phyloP scores from a whole-genome alignment of 2,329 filamentous ascomycete species.

The Trichoderma semiorbis region DNA sequence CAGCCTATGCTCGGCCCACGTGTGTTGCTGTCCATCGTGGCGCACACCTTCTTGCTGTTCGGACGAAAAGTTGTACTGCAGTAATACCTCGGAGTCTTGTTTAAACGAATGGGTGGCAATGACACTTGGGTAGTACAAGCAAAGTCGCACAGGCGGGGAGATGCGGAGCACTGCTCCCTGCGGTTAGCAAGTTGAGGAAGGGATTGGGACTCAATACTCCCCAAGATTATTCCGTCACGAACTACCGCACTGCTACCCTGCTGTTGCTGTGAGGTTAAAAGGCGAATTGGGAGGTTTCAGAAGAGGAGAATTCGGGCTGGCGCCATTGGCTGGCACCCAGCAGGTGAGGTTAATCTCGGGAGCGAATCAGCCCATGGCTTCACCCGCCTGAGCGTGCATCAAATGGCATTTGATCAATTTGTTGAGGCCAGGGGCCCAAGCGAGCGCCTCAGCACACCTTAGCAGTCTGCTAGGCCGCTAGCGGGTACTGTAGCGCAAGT shows the following conservation, averaged over 20 bases:
- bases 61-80: background rate
- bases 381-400: background rate
- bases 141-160: background rate
- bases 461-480: background rate
- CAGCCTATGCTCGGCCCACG: conserved; percentile 13
- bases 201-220: background rate
- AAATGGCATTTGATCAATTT: background rate
- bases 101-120: background rate
- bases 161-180: background rate
- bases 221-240: background rate
- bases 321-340: conserved; percentile 2
- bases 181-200: background rate
- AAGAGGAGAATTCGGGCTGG: background rate
- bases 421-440: conserved; percentile 12
- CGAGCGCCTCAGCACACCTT: conserved; percentile 4
- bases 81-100: background rate
- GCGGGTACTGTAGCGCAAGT: background rate
- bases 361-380: conserved; percentile 6
- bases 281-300: background rate
- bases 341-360: conserved; percentile 7
- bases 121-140: background rate
- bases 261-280: background rate
- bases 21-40: background rate
- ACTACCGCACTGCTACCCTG: background rate
- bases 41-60: background rate